These are phyloP conservation scores for Sporisorium reilianum DNA, from an alignment of 1,284 basidiomycete genomes.

Conservation along the genomic window DNA sequence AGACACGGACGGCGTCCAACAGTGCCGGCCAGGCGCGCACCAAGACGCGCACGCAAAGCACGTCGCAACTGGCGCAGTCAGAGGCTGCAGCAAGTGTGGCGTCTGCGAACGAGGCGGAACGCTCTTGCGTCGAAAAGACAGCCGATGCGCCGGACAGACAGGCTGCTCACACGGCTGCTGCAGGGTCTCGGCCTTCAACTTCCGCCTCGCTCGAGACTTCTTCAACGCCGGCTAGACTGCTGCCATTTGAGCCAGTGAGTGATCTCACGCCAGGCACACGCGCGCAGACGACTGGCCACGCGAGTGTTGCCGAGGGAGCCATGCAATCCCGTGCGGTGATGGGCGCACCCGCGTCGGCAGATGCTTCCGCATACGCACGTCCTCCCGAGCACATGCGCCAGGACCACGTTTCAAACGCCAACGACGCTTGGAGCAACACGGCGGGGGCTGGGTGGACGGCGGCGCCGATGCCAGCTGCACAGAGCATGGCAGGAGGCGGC, in stretches of 20 bases:
- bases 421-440: conserved; percentile 3
- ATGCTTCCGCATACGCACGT: conserved; percentile 2
- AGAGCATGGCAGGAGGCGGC: conserved; percentile 22
- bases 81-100: conserved; percentile 1
- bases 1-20: conserved; percentile 23
- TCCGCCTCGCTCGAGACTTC: not conserved
- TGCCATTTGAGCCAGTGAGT: not conserved
- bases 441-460: conserved; percentile 12
- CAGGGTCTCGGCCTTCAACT: not conserved
- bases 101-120: conserved; percentile 7
- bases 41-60: conserved; percentile 22
- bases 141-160: not conserved
- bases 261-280: not conserved
- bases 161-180: not conserved
- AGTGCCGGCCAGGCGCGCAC: conserved; percentile 11
- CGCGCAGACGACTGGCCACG: conserved; percentile 2
- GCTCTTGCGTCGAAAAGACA: not conserved
- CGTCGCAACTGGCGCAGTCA: conserved; percentile 6
- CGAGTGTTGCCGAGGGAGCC: not conserved
- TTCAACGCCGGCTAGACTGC: not conserved
- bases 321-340: conserved; percentile 1
- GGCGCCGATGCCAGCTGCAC: conserved; percentile 9
- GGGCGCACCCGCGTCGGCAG: conserved; percentile 5
- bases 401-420: not conserved
- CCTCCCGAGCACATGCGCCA: conserved; percentile 2